Conservation (phyloP, 2,329 filamentous ascomycete species). For the Chrysoporthe cubensis region DNA sequence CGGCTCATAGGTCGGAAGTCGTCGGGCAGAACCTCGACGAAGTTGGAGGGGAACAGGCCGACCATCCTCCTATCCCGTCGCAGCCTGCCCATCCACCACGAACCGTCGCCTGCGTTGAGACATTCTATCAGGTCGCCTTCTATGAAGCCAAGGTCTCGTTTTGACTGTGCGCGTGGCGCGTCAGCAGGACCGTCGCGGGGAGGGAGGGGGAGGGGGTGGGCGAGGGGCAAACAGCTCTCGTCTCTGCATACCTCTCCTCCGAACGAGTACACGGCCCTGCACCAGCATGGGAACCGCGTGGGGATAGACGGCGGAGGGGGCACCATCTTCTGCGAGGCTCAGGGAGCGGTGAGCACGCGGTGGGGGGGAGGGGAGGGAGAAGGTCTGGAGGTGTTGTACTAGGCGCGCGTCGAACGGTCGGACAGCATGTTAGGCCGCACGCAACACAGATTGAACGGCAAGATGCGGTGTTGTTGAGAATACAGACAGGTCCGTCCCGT, state of each 20-base stretch:
- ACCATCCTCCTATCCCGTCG: slow-evolving; percentile 88
- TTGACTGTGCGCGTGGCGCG: slow-evolving; percentile 59
- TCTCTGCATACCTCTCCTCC: slow-evolving; percentile 71
- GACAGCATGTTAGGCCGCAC: slow-evolving; percentile 25
- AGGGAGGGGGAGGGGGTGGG: neutral
- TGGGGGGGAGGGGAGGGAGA: neutral
- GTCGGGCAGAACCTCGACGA: slow-evolving; percentile 86
- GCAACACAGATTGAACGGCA: slow-evolving; percentile 1
- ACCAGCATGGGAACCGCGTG: slow-evolving; percentile 86
- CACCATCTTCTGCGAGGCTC: slow-evolving; percentile 49
- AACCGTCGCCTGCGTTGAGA: slow-evolving; percentile 94
- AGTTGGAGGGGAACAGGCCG: slow-evolving; percentile 95
- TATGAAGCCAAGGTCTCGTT: slow-evolving; percentile 93
- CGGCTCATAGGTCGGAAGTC: slow-evolving; percentile 77
- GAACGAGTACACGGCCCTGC: slow-evolving; percentile 89
- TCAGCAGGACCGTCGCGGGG: slow-evolving; percentile 31
- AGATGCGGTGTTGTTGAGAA: neutral
- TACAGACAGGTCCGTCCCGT: neutral
- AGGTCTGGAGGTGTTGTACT: slow-evolving; percentile 19
- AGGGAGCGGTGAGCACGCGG: neutral
- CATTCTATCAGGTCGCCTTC: slow-evolving; percentile 98
- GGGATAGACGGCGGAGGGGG: slow-evolving; percentile 66
- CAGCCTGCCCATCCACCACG: slow-evolving; percentile 96
- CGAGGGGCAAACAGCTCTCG: neutral
- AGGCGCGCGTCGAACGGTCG: slow-evolving; percentile 21